Conservation (phyloP, 108 stramenopile genomes). For the Cylindrotheca closterium region DNA sequence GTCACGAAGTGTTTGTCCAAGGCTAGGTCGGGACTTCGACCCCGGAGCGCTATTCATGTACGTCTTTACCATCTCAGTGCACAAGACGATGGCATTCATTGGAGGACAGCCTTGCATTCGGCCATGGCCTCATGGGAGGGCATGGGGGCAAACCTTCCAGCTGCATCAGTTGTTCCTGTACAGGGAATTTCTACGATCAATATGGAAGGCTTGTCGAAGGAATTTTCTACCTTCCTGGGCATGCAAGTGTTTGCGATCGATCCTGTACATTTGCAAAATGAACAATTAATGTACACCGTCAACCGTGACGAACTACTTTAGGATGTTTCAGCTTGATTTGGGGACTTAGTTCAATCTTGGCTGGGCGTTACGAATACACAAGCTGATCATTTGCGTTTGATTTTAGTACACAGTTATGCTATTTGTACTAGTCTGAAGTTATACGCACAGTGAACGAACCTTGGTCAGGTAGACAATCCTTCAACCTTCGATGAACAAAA, state of each 20-base stretch:
- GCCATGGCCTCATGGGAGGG: constrained; percentile 28
- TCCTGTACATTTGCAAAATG: constrained; percentile 70
- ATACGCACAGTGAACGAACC: no score
- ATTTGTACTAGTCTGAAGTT: no score
- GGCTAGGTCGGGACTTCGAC: constrained; percentile 31
- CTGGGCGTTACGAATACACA: no score
- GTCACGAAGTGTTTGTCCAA: constrained; percentile 13
- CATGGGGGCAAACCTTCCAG: constrained; percentile 20
- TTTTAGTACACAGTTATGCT: no score
- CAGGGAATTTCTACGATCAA: constrained; percentile 41
- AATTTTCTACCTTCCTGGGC: constrained; percentile 22
- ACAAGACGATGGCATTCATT: constrained; percentile 28
- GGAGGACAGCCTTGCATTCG: constrained; percentile 36
- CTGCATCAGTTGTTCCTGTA: constrained; percentile 55
- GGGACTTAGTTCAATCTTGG: no score
- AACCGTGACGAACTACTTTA: constrained; percentile 4
- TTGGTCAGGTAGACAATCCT: no score
- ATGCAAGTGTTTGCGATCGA: constrained; percentile 67
- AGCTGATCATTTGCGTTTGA: no score
- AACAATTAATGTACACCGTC: constrained; percentile 31
- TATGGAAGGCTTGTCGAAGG: not conserved
- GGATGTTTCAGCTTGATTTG: no score
- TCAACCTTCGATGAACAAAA: no score
- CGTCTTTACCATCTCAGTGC: constrained; percentile 59
- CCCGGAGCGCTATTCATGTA: constrained; percentile 45